These are phyloP conservation scores for Cyberlindnera meyerae DNA, from an alignment of 805 yeast species.

Conservation along the genomic window DNA sequence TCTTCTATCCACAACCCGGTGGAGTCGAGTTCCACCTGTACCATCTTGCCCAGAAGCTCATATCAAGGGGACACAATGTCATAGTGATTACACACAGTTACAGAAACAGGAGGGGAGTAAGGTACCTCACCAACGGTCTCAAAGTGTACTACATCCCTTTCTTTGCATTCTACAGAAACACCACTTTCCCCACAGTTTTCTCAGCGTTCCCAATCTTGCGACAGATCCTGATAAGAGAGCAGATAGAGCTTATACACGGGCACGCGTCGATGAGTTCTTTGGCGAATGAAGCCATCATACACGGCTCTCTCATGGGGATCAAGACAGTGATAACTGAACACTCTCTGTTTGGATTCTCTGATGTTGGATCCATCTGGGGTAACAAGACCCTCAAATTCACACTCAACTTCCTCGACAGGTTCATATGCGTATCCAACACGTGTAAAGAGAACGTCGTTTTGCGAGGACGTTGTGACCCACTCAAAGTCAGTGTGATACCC, in stretches of 20 bases:
- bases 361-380: slow-evolving; percentile 75
- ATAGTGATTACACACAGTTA: slow-evolving; percentile 86
- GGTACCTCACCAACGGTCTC: slow-evolving; percentile 82
- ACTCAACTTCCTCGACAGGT: slow-evolving; percentile 81
- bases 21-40: slow-evolving; percentile 96
- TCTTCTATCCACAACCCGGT: slow-evolving; percentile 97
- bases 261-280: slow-evolving; percentile 87
- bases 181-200: slow-evolving; percentile 86
- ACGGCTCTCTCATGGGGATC: slow-evolving; percentile 88
- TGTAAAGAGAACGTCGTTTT: slow-evolving; percentile 94
- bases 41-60: slow-evolving; percentile 80
- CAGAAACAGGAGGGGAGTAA: slow-evolving; percentile 73
- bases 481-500: slow-evolving; percentile 82
- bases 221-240: slow-evolving; percentile 79
- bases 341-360: slow-evolving; percentile 90
- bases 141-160: slow-evolving; percentile 91
- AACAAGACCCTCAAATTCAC: slow-evolving; percentile 84
- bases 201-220: slow-evolving; percentile 81
- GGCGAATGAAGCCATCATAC: slow-evolving; percentile 89
- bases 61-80: slow-evolving; percentile 79
- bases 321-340: slow-evolving; percentile 94
- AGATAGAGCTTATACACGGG: slow-evolving; percentile 86
- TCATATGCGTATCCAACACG: slow-evolving; percentile 94
- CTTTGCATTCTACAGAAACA: slow-evolving; percentile 71
- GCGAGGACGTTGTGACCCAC: slow-evolving; percentile 77